Evolutionary conservation across 176 grass and related monocot species (phyloP), one percentile per base, ranked within the genome.

Genomic region (maize (Zea mays)): DNA sequence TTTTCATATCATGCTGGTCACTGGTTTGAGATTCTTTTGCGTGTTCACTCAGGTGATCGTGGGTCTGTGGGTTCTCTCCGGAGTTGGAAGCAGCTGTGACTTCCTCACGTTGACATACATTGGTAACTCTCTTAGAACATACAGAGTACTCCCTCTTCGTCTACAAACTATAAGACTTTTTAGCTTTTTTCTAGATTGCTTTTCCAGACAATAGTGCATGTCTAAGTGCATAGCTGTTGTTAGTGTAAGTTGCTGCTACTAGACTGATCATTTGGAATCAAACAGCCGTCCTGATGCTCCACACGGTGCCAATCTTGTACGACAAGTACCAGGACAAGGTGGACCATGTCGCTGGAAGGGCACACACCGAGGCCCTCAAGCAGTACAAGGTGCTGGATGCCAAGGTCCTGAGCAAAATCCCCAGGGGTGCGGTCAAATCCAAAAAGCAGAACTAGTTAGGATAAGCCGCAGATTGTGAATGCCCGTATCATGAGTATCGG

Each of bases 311-410:
- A 1, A 84, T 90, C 14, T 82, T 97, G 73, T 97, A 97, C 1
- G 89, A 97, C 63, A 92, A 87, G 84, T 93, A 97, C 13, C 91
- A 97, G 58, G 94, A 92, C 63, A 89, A 90, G 86, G 91, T 97
- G 44, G 94, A 97, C 7, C 71, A 86, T 71, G 79, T 91, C 0
- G 91, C 84, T 0, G 89, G 88, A 33, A 91, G 82, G 72, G 94
- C 84, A 3, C 83, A 89, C 47, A 42, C 73, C 0, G 86, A 90
- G 73, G 80, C 86, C n/a, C 56, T 86, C 77, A 92, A 92, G 78
- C 72, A 89, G n/a, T 97, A 97, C 3, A 78, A 81, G 62, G 79
- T 88, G 39, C 70, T 93, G 13, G 84, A 90, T 39, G 69, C 71
- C 51, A 97, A 92, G 71, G 89, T 87, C 62, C 42, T 97, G 40